These are phyloP conservation scores for Prunus yedoensis DNA, from an alignment of 331 rosid genomes.

Conservation along the genomic window DNA sequence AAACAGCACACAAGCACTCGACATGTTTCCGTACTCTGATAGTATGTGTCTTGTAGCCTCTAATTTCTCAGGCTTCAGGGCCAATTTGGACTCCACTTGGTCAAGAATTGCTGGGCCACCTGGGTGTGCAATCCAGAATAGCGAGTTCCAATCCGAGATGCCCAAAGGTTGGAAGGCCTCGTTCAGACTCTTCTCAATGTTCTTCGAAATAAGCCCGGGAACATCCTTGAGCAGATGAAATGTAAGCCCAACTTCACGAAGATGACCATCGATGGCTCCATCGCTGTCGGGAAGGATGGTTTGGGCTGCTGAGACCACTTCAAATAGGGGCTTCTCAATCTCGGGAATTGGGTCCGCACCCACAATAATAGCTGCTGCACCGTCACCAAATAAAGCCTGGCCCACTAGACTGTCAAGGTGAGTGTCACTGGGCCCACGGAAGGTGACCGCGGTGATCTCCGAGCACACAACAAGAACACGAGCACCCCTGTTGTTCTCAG, in stretches of 20 bases:
- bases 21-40: constrained; percentile 62
- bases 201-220: constrained; percentile 58
- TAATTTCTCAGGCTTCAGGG: constrained; percentile 46
- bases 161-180: constrained; percentile 55
- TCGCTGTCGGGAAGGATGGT: constrained; percentile 58
- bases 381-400: constrained; percentile 62
- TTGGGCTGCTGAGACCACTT: constrained; percentile 50
- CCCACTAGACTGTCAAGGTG: constrained; percentile 63
- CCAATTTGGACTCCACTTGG: constrained; percentile 46
- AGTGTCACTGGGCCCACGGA: constrained; percentile 56
- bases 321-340: constrained; percentile 46
- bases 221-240: constrained; percentile 59
- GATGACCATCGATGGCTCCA: constrained; percentile 58
- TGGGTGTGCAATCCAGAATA: constrained; percentile 64
- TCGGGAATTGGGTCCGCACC: constrained; percentile 46
- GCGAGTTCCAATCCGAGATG: constrained; percentile 52
- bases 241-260: constrained; percentile 63
- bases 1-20: constrained; percentile 62
- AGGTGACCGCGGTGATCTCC: constrained; percentile 55
- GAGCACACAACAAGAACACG: constrained; percentile 67
- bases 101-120: constrained; percentile 66
- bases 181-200: constrained; percentile 41
- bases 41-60: constrained; percentile 51
- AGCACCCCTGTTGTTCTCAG: constrained; percentile 58
- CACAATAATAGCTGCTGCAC: constrained; percentile 46